phyloP scores from a whole-genome alignment of 805 yeast genomes.

The Yamadazyma tumulicola region DNA sequence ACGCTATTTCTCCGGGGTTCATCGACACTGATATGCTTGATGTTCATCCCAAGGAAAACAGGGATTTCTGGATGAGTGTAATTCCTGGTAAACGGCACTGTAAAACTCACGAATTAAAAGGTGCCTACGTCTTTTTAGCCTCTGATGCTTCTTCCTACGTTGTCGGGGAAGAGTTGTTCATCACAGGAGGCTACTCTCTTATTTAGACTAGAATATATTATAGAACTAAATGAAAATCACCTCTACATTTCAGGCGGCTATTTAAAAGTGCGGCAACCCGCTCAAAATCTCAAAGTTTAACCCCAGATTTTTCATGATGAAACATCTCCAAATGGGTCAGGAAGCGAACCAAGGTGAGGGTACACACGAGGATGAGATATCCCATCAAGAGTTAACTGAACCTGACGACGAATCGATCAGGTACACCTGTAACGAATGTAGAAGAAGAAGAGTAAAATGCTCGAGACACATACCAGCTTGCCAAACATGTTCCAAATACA shows the following conservation, averaged over 20 bases:
- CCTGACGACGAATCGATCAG: conserved; percentile 2
- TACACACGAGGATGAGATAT: too few relatives aligned
- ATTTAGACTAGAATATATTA: too few relatives aligned
- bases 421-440: conserved; percentile 18
- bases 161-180: conserved; percentile 70
- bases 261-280: too few relatives aligned
- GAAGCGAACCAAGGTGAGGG: too few relatives aligned
- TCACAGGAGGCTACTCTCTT: conserved; percentile 74
- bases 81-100: conserved; percentile 76
- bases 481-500: conserved; percentile 12
- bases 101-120: conserved; percentile 66
- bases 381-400: too few relatives aligned
- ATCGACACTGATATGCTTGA: conserved; percentile 63
- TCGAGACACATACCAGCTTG: conserved; percentile 16
- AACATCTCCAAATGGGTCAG: too few relatives aligned
- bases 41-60: conserved; percentile 32
- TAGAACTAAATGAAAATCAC: too few relatives aligned
- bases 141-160: conserved; percentile 76
- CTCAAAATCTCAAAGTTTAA: too few relatives aligned
- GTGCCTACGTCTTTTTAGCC: conserved; percentile 76
- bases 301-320: too few relatives aligned
- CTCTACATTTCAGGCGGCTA: too few relatives aligned
- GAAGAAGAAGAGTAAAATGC: conserved; percentile 14
- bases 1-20: conserved; percentile 81
- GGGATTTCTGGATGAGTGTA: conserved; percentile 36